These are phyloP conservation scores for Penicillium paxilli DNA, from an alignment of 495 filamentous ascomycete genomes.

Conservation along the genomic window DNA sequence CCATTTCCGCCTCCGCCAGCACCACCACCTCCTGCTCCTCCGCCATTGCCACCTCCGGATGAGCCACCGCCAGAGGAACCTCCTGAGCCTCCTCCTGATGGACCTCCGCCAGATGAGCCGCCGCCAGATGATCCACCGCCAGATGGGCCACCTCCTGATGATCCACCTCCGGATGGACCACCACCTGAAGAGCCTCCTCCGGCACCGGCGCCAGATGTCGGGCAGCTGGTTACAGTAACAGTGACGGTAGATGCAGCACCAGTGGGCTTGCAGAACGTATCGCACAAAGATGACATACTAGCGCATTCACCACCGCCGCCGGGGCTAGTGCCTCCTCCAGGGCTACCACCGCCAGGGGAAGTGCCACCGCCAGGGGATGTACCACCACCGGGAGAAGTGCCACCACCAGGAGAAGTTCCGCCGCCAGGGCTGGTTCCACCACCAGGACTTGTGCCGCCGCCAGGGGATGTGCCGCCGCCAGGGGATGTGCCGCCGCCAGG, in stretches of 20 bases:
- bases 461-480: constrained; percentile 6
- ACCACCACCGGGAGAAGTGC: background rate
- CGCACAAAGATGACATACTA: background rate
- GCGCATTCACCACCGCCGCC: constrained; percentile 1
- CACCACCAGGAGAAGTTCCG: background rate
- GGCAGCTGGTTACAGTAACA: constrained; percentile 10
- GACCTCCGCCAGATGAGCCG: background rate
- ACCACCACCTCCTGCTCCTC: background rate
- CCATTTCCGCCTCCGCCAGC: background rate
- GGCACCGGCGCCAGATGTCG: constrained; percentile 2
- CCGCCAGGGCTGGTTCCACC: background rate
- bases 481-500: constrained; percentile 4
- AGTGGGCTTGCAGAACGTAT: constrained; percentile 1
- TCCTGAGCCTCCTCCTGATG: background rate
- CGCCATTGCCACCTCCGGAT: background rate
- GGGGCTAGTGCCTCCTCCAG: background rate
- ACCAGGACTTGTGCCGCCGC: background rate
- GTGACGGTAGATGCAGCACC: constrained; percentile 7
- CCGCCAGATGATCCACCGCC: background rate
- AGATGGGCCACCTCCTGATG: background rate
- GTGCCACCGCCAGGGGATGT: background rate
- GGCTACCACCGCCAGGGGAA: background rate
- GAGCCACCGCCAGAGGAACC: background rate
- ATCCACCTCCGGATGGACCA: background rate
- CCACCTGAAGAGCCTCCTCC: background rate